Percentiles rank a stretch among this genome's conserved stretches.
These are phyloP conservation scores for Fusarium annulatum DNA, from an alignment of 2,329 filamentous ascomycete genomes.

Conservation along the genomic window DNA sequence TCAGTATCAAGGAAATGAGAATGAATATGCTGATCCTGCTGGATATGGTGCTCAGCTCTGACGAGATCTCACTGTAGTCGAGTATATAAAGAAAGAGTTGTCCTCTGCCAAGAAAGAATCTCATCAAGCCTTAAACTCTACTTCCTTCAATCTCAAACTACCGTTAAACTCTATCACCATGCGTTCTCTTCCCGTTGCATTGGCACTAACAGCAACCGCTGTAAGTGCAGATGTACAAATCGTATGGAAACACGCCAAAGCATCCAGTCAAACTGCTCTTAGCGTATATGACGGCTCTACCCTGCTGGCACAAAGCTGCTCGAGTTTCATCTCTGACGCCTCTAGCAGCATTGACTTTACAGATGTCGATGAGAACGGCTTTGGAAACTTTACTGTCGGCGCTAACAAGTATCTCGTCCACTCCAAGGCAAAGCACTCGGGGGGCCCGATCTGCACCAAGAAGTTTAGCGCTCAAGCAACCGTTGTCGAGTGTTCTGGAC, in stretches of 20 bases:
- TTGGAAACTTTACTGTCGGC: constrained; percentile 2
- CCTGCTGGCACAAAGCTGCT: not conserved
- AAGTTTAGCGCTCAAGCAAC: not conserved
- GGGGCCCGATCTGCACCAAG: not conserved
- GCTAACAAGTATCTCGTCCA: not conserved
- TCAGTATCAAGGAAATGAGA: not conserved
- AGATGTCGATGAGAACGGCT: not conserved
- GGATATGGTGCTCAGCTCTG: not conserved
- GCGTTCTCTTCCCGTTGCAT: not conserved
- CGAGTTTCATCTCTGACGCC: not conserved
- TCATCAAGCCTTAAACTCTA: not conserved
- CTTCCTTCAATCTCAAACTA: not conserved
- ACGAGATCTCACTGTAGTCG: rapidly evolving
- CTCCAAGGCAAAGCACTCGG: not conserved
- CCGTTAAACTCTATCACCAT: not conserved
- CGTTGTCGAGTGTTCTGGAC: not conserved
- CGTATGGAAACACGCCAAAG: not conserved
- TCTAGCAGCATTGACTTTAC: not conserved
- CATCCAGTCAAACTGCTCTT: not conserved
- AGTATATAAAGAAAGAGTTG: not conserved
- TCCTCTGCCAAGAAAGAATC: not conserved
- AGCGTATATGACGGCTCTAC: not conserved
- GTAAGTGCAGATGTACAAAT: not conserved
- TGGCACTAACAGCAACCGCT: not conserved
- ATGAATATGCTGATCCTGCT: not conserved